Evolutionary conservation across 2,329 filamentous ascomycete species (phyloP).

Genomic region (Clarireedia hainanense): DNA sequence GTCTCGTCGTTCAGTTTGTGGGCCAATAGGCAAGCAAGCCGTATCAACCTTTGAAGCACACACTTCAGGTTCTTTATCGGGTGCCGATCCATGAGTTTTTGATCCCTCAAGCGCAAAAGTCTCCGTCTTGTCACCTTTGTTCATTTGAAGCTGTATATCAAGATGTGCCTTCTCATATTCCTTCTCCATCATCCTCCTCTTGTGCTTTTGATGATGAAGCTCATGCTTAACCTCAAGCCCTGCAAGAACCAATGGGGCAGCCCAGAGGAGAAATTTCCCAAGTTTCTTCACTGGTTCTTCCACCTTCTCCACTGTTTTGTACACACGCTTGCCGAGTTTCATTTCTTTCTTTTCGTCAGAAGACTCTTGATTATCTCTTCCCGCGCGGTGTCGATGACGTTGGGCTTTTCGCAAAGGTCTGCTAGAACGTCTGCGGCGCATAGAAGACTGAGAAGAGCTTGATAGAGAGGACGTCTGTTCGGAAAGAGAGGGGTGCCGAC

Average conservation of each 20-base stretch:
- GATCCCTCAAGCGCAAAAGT: background rate
- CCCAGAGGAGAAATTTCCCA: conserved; percentile 5
- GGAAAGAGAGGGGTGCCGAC: background rate
- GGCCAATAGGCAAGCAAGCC: background rate
- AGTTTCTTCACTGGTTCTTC: conserved; percentile 7
- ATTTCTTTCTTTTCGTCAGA: background rate
- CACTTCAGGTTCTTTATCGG: background rate
- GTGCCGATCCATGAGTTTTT: background rate
- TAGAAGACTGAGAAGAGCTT: background rate
- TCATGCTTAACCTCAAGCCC: conserved; percentile 5
- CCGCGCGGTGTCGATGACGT: background rate
- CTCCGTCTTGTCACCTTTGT: background rate
- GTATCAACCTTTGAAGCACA: background rate
- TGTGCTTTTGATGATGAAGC: conserved; percentile 6
- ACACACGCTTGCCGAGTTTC: background rate
- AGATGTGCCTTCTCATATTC: conserved; percentile 10
- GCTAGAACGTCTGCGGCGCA: background rate
- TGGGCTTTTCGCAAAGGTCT: background rate
- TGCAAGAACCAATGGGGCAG: conserved; percentile 1
- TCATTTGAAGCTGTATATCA: conserved; percentile 4
- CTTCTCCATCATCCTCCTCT: conserved; percentile 8
- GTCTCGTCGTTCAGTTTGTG: background rate
- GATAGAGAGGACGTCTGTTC: background rate
- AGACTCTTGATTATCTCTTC: background rate
- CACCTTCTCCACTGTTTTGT: conserved; percentile 1